phyloP scores from a whole-genome alignment of 495 filamentous ascomycete genomes.

The Tuber magnatum region DNA sequence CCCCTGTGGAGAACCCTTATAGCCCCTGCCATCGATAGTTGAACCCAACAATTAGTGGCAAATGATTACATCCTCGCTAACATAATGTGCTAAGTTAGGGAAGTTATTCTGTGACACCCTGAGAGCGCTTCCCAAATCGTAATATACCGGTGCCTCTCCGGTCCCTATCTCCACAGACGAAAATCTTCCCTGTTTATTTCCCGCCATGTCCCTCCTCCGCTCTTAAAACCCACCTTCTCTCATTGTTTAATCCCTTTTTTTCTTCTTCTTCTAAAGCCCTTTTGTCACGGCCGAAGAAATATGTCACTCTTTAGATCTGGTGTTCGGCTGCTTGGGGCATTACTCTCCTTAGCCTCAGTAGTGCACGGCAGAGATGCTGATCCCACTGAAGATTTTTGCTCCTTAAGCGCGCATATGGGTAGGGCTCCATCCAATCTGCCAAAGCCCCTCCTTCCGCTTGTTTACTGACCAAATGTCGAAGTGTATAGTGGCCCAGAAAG shows the following conservation, averaged over 20 bases:
- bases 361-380: neutral
- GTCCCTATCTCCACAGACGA: neutral
- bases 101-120: neutral
- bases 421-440: neutral
- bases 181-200: neutral
- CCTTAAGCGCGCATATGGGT: neutral
- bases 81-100: neutral
- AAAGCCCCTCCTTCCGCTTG: neutral
- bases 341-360: neutral
- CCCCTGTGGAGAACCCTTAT: neutral
- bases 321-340: neutral
- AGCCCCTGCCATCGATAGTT: neutral
- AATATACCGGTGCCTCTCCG: neutral
- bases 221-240: neutral
- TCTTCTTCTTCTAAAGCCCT: neutral
- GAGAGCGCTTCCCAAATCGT: neutral
- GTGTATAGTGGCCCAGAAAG: neutral
- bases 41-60: neutral
- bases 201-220: neutral
- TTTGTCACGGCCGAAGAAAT: neutral
- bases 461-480: conserved; percentile 2
- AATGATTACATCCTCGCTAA: neutral
- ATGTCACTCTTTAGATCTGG: neutral
- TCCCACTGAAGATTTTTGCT: neutral
- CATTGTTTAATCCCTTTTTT: neutral